A percentile compares a stretch with the other conserved stretches of the same genome.
phyloP scores from a whole-genome alignment of 2,329 filamentous ascomycete species.

The Clonostachys sp. region DNA sequence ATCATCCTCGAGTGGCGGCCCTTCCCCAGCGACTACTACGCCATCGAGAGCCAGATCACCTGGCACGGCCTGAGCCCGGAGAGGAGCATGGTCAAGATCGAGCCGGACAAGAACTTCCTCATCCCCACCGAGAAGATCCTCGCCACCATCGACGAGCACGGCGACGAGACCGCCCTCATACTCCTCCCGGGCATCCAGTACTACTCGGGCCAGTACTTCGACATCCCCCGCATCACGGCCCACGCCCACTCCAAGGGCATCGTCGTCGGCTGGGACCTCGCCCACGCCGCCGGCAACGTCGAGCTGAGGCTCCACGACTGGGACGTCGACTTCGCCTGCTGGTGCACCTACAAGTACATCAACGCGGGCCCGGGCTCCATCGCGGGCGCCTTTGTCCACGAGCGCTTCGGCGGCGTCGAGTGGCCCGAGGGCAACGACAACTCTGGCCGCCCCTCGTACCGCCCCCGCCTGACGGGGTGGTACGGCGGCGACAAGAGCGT shows the following conservation, averaged over 20 bases:
- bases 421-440: conserved; percentile 26
- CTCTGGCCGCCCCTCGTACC: conserved; percentile 39
- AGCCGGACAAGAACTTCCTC: conserved; percentile 51
- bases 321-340: conserved; percentile 86
- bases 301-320: conserved; percentile 77
- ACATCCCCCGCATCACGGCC: conserved; percentile 74
- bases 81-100: conserved; percentile 69
- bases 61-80: conserved; percentile 64
- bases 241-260: conserved; percentile 70
- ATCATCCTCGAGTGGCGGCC: conserved; percentile 87
- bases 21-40: conserved; percentile 85
- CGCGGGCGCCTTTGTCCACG: conserved; percentile 76
- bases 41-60: conserved; percentile 74
- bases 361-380: conserved; percentile 82
- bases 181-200: conserved; percentile 87
- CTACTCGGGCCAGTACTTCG: conserved; percentile 85
- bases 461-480: conserved; percentile 73
- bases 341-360: conserved; percentile 95
- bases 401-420: conserved; percentile 59
- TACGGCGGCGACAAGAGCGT: conserved; percentile 77
- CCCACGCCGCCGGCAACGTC: conserved; percentile 83
- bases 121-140: conserved; percentile 70
- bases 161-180: conserved; percentile 66
- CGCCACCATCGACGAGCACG: conserved; percentile 68
- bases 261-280: conserved; percentile 81